phyloP scores from a whole-genome alignment of 768 basidiomycete species.

The Amanita brunnescens region DNA sequence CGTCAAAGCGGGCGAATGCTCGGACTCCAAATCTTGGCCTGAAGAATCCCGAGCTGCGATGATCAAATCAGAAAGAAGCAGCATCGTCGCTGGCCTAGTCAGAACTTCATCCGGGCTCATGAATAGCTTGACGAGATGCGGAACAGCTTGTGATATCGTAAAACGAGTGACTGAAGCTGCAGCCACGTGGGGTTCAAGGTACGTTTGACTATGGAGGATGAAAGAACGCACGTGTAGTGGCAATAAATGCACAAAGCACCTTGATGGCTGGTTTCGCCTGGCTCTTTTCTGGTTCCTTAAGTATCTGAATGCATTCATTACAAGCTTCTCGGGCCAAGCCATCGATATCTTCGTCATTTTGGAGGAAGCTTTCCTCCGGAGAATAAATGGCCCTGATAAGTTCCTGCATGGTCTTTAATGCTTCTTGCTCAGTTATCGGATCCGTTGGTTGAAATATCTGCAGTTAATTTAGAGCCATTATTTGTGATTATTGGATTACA shows the following conservation, averaged over 20 bases:
- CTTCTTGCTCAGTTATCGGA: conserved; percentile 58
- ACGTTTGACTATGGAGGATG: not conserved
- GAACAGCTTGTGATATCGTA: conserved; percentile 58
- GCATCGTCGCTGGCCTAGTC: conserved; percentile 57
- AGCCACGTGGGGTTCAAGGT: not conserved
- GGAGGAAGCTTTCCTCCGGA: conserved; percentile 29
- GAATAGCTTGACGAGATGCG: conserved; percentile 73
- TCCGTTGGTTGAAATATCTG: conserved; percentile 95
- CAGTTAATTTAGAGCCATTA: not conserved
- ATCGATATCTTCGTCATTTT: conserved; percentile 32
- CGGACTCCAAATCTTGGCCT: conserved; percentile 12
- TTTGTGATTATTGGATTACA: not conserved
- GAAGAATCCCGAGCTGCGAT: conserved; percentile 40
- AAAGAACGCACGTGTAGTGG: conserved; percentile 54
- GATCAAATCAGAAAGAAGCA: conserved; percentile 60
- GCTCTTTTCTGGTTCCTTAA: conserved; percentile 89
- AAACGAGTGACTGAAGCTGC: conserved; percentile 63
- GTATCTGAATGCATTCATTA: conserved; percentile 68
- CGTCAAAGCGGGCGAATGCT: conserved; percentile 28
- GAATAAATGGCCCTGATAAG: conserved; percentile 72
- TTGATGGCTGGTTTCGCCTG: conserved; percentile 86
- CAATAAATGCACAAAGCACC: conserved; percentile 67
- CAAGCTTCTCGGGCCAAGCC: conserved; percentile 69
- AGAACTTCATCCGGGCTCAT: conserved; percentile 59
- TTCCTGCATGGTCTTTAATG: conserved; percentile 59